Evolutionary conservation across 1,284 basidiomycete genomes (phyloP), one percentile per base, ranked within the genome.

Genomic region (Leccinum pallidistipes): DNA sequence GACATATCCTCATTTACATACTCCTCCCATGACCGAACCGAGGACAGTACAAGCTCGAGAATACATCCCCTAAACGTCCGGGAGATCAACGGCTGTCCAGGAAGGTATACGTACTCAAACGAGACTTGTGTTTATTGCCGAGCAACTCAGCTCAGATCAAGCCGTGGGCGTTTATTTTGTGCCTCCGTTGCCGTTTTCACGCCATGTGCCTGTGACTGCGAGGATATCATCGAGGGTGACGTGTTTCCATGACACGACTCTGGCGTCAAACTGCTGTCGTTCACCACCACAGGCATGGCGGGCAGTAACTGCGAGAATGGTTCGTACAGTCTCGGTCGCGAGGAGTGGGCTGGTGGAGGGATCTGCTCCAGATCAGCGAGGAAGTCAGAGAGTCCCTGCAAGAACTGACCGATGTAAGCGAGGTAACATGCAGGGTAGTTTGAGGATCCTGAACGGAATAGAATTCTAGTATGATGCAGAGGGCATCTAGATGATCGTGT

Each of bases 391-490:
- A 31, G 58, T 58, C 50, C 18, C 18, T 45, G 58, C 62, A 12
- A 34, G 38, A 55, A 78, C 85, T 64, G 63, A 90, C 88, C 65
- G 77, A 72, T 59, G 77, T 69, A 24, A 91, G 78, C 2, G 77
- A 64, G 27, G 77, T 75, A 49, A 90, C 76, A 73, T 88, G 83
- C 56, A 80, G 74, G 5, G 77, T 71, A 24, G 69, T 75, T 52
- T 80, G 74, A 5, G 76, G 69, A 62, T 88, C 85, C 71, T 90
- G 89, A 2, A 81, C 82, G 31, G 78, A 76, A 71, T 91, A 92
- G 70, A 90, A 92, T 70, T 91, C 89, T 2, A 92, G 76, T 43
- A 92, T 76, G 45, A 91, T 84, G 55, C 78, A 75, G 61, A 92
- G 72, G 5, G 83, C 81, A 64, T 88, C 90, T 92, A 58, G 24